phyloP scores from a whole-genome alignment of 163 green algal species.

The Scenedesmus sp. region DNA sequence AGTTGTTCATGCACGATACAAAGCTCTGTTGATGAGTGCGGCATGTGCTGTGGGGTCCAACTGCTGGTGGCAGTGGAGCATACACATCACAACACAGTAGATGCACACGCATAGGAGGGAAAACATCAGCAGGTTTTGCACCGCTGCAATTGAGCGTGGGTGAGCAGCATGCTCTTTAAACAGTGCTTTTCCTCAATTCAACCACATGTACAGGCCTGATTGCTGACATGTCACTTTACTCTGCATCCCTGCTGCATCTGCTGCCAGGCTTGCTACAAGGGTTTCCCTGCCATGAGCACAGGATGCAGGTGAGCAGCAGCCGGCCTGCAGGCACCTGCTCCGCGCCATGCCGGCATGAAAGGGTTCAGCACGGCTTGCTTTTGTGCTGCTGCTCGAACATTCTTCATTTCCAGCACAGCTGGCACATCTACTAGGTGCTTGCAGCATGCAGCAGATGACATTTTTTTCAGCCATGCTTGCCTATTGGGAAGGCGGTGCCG shows the following conservation, averaged over 20 bases:
- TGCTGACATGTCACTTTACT: background rate
- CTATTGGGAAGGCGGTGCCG: too few relatives aligned
- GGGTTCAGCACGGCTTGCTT: background rate
- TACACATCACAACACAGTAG: background rate
- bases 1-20: too few relatives aligned
- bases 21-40: too few relatives aligned
- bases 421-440: too few relatives aligned
- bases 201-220: too few relatives aligned
- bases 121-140: background rate
- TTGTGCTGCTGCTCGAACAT: background rate
- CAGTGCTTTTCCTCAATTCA: too few relatives aligned
- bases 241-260: background rate
- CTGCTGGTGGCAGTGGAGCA: too few relatives aligned
- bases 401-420: background rate
- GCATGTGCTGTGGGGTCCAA: too few relatives aligned
- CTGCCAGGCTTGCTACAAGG: slow-evolving; percentile 41
- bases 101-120: background rate
- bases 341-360: too few relatives aligned
- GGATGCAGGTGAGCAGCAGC: slow-evolving; percentile 30
- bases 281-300: slow-evolving; percentile 34
- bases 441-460: too few relatives aligned
- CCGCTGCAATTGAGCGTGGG: background rate
- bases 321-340: background rate
- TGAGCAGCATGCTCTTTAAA: background rate
- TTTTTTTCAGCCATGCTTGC: too few relatives aligned